Conservation (phyloP, 345 rosid genomes). For the Turritis glabra region DNA sequence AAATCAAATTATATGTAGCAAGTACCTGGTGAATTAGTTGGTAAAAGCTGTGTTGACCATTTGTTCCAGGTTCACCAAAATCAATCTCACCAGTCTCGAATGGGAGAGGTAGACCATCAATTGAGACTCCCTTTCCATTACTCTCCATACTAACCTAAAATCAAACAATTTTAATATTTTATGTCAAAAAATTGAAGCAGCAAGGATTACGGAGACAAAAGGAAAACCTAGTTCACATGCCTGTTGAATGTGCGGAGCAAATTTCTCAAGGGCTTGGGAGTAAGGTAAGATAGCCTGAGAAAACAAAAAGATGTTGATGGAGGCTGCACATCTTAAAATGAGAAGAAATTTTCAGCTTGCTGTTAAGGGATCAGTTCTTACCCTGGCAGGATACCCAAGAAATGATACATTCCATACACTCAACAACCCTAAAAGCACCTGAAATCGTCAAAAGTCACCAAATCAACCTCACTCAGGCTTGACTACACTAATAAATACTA, state of each 20-base stretch:
- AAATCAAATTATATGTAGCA: background rate
- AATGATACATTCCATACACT: conserved; percentile 95
- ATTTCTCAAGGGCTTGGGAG: conserved; percentile 92
- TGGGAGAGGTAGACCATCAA: conserved; percentile 84
- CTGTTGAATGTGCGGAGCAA: conserved; percentile 98
- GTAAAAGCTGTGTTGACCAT: conserved; percentile 99
- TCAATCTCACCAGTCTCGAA: conserved; percentile 94
- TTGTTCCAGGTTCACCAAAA: conserved; percentile 98
- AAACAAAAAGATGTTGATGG: conserved; percentile 21
- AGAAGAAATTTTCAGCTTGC: conserved; percentile 13
- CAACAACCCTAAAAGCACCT: conserved; percentile 87
- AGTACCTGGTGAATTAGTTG: conserved; percentile 97
- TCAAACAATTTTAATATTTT: background rate
- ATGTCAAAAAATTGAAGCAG: background rate
- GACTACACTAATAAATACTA: background rate
- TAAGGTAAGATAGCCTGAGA: conserved; percentile 93
- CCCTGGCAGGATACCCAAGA: conserved; percentile 94
- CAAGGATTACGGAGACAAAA: background rate
- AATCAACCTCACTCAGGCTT: background rate
- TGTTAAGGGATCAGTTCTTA: conserved; percentile 40
- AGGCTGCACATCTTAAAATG: background rate
- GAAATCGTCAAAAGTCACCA: conserved; percentile 30
- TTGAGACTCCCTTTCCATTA: conserved; percentile 97
- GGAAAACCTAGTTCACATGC: conserved; percentile 41
- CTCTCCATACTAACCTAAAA: conserved; percentile 98